Percentiles rank a stretch among this genome's conserved stretches.
These are phyloP conservation scores for Podila epicladia DNA, from an alignment of 192 early-diverging fungal genomes.

Conservation along the genomic window DNA sequence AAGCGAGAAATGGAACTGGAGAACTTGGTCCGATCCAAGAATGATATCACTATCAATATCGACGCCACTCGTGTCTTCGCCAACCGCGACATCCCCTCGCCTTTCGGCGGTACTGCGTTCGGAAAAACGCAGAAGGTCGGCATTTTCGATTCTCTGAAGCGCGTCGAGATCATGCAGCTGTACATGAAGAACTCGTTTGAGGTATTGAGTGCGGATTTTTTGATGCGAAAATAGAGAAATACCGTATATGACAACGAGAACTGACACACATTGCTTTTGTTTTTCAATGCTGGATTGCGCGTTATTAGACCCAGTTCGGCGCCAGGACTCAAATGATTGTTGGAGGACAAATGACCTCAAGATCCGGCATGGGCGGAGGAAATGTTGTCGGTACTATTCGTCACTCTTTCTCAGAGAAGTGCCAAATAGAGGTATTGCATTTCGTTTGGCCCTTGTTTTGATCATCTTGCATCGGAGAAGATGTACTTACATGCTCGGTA, in stretches of 20 bases:
- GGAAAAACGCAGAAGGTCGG: constrained; percentile 19
- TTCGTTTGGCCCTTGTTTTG: background rate
- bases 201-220: constrained; percentile 22
- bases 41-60: constrained; percentile 61
- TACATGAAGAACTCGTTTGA: constrained; percentile 73
- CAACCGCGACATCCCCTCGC: constrained; percentile 57
- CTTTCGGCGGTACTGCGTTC: constrained; percentile 48
- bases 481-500: too few species aligned
- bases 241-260: background rate
- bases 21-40: constrained; percentile 69
- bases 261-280: too few species aligned
- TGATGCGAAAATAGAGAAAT: background rate
- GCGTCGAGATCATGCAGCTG: constrained; percentile 58
- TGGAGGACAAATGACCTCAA: constrained; percentile 69
- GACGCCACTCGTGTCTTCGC: constrained; percentile 62
- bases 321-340: constrained; percentile 59
- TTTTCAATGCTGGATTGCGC: too few species aligned
- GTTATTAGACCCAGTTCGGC: constrained; percentile 61
- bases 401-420: constrained; percentile 76
- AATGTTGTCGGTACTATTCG: constrained; percentile 82
- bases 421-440: constrained; percentile 71
- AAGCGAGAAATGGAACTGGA: constrained; percentile 73
- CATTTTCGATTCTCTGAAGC: constrained; percentile 31
- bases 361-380: constrained; percentile 77
- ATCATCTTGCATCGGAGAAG: background rate